Base-by-base conservation (phyloP, 331 rosid genomes). In the Arachis monticola region DNA sequence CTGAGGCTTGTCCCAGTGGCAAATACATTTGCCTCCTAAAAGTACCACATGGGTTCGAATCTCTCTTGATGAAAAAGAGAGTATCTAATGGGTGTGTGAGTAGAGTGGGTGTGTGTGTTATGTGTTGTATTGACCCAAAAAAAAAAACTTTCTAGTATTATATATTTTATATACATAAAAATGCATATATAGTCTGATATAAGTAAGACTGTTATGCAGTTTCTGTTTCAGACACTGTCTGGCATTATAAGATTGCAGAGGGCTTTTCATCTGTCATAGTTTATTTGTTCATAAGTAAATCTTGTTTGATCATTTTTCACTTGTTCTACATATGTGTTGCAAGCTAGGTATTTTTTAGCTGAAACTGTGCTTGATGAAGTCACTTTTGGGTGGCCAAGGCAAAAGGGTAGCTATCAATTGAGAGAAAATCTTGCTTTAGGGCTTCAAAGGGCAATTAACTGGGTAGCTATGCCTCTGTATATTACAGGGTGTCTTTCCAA, bases 311-410 rank as follows among this genome's bases (percentile, higher is more conserved):
- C 45, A 50, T 17, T 53, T 48, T 62, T 67, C 63, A 14, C 55
- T 60, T 67, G 72, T 59, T 60, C 67, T 42, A 73, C 48, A 62
- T 62, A 58, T 58, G 10, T 70, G 75, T 64, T 76, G 40, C 84
- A 76, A 83, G 46, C n/a, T 64, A 84, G 87, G 81, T 84, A 80
- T 78, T 84, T 84, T 84, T 86, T 93, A 41, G 87, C 97, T 55
- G 98, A 93, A 81, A 93, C 72, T 69, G 91, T 93, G 73, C 94
- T 93, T 42, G 96, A 91, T 27, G 98, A 93, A 87, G 96, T 93
- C 72, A 93, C 96, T 52, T 93, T 93, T 87, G 98, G 96, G 75
- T 93, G 98, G 97, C 97, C 98, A 60, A 90, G 92, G 82, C 87
- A 87, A 83, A 91, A 84, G 73, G 73, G 76, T 72, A 92, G 73